Conservation (phyloP, 208 protist genomes). For the Trypanosoma cruzi region DNA sequence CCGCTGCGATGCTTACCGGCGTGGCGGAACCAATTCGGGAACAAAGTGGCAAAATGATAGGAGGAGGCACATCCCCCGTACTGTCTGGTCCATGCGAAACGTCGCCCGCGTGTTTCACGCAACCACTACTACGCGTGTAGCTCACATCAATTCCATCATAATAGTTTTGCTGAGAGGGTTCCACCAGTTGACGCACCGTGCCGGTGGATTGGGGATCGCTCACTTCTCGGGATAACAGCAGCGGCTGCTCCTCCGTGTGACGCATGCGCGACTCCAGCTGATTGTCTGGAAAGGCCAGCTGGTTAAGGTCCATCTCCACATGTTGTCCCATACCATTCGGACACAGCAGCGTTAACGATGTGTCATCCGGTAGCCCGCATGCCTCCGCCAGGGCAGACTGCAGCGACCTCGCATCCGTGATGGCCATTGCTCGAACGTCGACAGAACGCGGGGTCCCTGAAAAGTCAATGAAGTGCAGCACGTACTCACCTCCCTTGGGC, state of each 20-base stretch:
- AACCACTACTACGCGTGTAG: neutral
- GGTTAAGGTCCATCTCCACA: constrained; percentile 63
- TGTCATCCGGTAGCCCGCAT: constrained; percentile 27
- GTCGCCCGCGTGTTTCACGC: too few species aligned
- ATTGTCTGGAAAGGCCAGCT: constrained; percentile 46
- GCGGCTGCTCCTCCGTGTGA: constrained; percentile 53
- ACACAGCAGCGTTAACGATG: constrained; percentile 37
- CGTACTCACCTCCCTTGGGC: constrained; percentile 17
- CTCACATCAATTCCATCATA: neutral
- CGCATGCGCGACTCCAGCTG: constrained; percentile 44
- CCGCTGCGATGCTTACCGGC: constrained; percentile 48
- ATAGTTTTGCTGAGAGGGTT: neutral
- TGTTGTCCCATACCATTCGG: constrained; percentile 21
- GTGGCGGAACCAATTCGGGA: constrained; percentile 56
- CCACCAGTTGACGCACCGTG: constrained; percentile 6
- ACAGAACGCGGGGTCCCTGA: constrained; percentile 33
- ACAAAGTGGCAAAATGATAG: constrained; percentile 48
- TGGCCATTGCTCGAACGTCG: constrained; percentile 37
- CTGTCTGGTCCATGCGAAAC: neutral
- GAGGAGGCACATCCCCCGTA: constrained; percentile 30
- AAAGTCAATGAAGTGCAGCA: constrained; percentile 63
- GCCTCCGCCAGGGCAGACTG: constrained; percentile 23
- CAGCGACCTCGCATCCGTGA: constrained; percentile 30
- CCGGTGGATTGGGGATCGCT: neutral
- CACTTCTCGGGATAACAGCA: constrained; percentile 42